Evolutionary conservation across 768 basidiomycete genomes (phyloP).

Genomic region (Tulasnella sp.): DNA sequence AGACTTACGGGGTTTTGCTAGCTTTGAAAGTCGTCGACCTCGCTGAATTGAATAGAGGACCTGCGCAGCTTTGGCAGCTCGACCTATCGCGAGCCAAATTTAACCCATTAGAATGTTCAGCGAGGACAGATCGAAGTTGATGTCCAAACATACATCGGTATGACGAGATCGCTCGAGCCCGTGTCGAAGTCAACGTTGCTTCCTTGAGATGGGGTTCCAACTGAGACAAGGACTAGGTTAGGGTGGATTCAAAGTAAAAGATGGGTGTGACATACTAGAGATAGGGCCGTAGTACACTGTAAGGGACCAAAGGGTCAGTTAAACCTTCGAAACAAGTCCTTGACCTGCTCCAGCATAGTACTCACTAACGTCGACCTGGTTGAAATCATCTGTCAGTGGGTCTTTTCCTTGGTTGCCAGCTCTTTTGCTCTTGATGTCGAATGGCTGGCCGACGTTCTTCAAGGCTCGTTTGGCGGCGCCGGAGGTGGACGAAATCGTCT

Average conservation of each 20-base stretch:
- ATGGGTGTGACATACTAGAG: neutral
- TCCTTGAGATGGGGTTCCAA: neutral
- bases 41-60: neutral
- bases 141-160: neutral
- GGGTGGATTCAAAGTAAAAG: neutral
- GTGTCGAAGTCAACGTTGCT: neutral
- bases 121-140: neutral
- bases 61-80: neutral
- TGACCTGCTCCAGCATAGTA: neutral
- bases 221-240: neutral
- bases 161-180: neutral
- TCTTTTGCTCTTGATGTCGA: neutral
- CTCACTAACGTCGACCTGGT: neutral
- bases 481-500: neutral
- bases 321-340: neutral
- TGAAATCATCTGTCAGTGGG: neutral
- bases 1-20: neutral
- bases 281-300: neutral
- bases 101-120: neutral
- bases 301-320: neutral
- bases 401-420: neutral
- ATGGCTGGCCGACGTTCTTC: neutral
- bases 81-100: neutral
- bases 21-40: slow-evolving; percentile 5
- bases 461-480: neutral